Evolutionary conservation across 2,329 filamentous ascomycete genomes (phyloP).

Genomic region (Mycogone perniciosa): DNA sequence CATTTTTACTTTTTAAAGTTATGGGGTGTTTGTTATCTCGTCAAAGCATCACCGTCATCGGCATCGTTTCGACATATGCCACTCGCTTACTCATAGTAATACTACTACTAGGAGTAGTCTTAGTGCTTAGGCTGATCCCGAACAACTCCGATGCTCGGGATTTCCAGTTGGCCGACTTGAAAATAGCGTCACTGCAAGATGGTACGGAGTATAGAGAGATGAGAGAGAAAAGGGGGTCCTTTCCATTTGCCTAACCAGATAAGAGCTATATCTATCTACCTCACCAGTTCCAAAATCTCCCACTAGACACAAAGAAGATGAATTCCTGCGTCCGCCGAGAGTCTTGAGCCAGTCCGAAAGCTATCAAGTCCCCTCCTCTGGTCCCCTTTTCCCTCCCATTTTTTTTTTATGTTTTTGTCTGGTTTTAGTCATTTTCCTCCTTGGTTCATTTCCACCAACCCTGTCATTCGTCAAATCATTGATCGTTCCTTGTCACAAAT

Average conservation of each 20-base stretch:
- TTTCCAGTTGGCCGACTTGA: background rate
- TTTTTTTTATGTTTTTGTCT: conserved; percentile 21
- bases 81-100: too few relatives aligned
- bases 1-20: too few relatives aligned
- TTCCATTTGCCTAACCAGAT: conserved; percentile 6
- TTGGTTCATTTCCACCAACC: conserved; percentile 1
- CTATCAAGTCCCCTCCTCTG: conserved; percentile 10
- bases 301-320: background rate
- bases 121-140: too few relatives aligned
- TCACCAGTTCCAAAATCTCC: conserved; percentile 2
- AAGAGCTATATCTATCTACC: background rate
- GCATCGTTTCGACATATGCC: too few relatives aligned
- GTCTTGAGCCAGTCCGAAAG: conserved; percentile 13
- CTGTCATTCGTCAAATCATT: conserved; percentile 2
- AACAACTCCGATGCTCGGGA: too few relatives aligned
- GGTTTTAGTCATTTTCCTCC: conserved; percentile 12
- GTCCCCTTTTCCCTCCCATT: conserved; percentile 1
- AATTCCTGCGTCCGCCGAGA: background rate
- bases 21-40: too few relatives aligned
- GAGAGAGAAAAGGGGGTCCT: conserved; percentile 5
- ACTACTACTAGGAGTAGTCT: too few relatives aligned
- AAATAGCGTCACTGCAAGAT: background rate
- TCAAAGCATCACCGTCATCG: too few relatives aligned
- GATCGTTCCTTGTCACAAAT: background rate
- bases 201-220: background rate